Conservation (phyloP, 352 stramenopile species). For the Phytophthora citrophthora region DNA sequence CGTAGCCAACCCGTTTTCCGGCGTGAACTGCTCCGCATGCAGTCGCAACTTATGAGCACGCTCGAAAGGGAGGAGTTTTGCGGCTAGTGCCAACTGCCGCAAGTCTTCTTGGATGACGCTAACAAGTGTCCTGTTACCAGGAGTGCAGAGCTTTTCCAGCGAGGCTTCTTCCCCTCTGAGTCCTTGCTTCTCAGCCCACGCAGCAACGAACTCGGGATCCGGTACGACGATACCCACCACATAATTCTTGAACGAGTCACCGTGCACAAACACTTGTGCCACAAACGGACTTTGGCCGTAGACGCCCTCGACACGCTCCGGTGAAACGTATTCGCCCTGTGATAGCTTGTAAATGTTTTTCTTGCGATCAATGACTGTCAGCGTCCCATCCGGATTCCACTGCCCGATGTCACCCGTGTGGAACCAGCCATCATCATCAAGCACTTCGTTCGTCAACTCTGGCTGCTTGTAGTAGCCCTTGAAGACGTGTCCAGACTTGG, state of each 20-base stretch:
- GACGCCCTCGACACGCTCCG: constrained; percentile 95
- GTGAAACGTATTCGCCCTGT: constrained; percentile 95
- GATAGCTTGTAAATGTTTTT: constrained; percentile 94
- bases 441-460: constrained; percentile 84
- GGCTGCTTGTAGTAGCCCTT: constrained; percentile 93
- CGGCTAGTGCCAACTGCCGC: constrained; percentile 48
- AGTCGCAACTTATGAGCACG: constrained; percentile 90
- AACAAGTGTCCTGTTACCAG: constrained; percentile 40
- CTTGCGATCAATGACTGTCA: constrained; percentile 89
- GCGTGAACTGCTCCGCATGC: constrained; percentile 85
- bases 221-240: constrained; percentile 93
- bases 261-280: constrained; percentile 93
- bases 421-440: constrained; percentile 93
- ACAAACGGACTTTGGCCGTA: constrained; percentile 92
- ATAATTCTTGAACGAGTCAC: constrained; percentile 92
- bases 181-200: constrained; percentile 44
- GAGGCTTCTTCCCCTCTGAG: constrained; percentile 33
- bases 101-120: constrained; percentile 41
- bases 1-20: constrained; percentile 93
- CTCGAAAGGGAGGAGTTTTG: constrained; percentile 93
- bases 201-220: constrained; percentile 58
- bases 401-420: constrained; percentile 94
- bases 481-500: constrained; percentile 73
- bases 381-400: constrained; percentile 91
- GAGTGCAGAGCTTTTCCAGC: constrained; percentile 32